Evolutionary conservation across 768 basidiomycete genomes (phyloP), one percentile per base, ranked within the genome.

Genomic region (Filobasidium floriforme): DNA sequence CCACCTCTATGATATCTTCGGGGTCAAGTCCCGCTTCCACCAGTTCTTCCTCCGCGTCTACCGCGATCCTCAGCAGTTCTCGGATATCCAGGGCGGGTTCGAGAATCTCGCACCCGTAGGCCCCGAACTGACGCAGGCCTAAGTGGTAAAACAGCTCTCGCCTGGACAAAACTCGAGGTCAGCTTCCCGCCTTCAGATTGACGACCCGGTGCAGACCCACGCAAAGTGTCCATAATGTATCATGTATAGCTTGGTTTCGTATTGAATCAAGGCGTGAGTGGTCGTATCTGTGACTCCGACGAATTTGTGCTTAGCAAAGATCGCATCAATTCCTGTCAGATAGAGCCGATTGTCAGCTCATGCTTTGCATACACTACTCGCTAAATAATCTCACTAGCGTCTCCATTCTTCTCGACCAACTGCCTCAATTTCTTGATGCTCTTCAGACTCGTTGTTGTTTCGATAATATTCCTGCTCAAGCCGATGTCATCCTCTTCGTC

Each of bases 91-190:
- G 90, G 1, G 93, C 81, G 0, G 94, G 93, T 41, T 92, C 87
- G 1, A 98, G 82, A 68, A 86, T 87, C 60, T 97, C 79, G 24
- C 85, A 83, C 67, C 84, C 83, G 68, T 89, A 84, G 68, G 89
- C 84, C 1, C 92, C 90, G 73, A 99, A 99, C 76, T 98, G 94
- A 19, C 90, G 83, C 29, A 98, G 79, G 1, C 86, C 90, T 7
- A 99, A 83, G 74, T 99, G 96, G 78, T 96, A 97, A 77, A 98
- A 94, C 41, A 96, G 82, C 71, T 96, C 92, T 73, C 96, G 92
- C 0, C 92, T 96, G 65, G 10, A 18, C 32, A 22, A 11, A 0
- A 59, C 46, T 26, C 26, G 6, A 19, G 41, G 4, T 49, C 37
- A 22, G 15, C 12, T 18, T 18, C 14, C 12, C 18, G 22, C 22